Evolutionary conservation across 306 rosid species (phyloP).

Genomic region (Cucurbita maxima): DNA sequence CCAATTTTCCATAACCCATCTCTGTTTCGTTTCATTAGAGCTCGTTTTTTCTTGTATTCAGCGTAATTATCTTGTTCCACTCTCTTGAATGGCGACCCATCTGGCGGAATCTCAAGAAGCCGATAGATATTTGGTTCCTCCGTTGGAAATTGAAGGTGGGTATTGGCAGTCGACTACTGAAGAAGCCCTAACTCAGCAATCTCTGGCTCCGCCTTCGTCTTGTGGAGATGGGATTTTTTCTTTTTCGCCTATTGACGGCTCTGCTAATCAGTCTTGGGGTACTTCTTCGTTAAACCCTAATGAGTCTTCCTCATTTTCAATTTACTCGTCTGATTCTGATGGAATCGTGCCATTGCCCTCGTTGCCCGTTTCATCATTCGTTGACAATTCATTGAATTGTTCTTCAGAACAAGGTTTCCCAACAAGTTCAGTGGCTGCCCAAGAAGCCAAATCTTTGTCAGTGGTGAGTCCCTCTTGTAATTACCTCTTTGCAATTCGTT

Average conservation of each 20-base stretch:
- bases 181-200: slow-evolving; percentile 5
- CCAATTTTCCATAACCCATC: neutral
- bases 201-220: neutral
- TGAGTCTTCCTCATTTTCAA: neutral
- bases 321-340: slow-evolving; percentile 2
- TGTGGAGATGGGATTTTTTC: neutral
- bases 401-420: slow-evolving; percentile 4
- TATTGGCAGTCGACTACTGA: neutral
- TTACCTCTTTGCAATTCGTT: neutral
- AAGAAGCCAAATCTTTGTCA: slow-evolving; percentile 9
- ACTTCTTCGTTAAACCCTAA: neutral
- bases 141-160: neutral
- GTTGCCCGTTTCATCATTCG: neutral
- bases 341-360: neutral
- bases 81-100: slow-evolving; percentile 1
- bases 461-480: slow-evolving; percentile 27
- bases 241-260: neutral
- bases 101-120: slow-evolving; percentile 12
- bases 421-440: neutral
- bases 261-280: slow-evolving; percentile 1
- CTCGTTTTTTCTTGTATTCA: neutral
- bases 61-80: neutral
- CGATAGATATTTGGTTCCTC: neutral
- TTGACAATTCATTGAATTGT: too few relatives aligned
- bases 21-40: neutral